Conservation (phyloP, 202 grass and related monocot genomes). For the Carex arenaria region DNA sequence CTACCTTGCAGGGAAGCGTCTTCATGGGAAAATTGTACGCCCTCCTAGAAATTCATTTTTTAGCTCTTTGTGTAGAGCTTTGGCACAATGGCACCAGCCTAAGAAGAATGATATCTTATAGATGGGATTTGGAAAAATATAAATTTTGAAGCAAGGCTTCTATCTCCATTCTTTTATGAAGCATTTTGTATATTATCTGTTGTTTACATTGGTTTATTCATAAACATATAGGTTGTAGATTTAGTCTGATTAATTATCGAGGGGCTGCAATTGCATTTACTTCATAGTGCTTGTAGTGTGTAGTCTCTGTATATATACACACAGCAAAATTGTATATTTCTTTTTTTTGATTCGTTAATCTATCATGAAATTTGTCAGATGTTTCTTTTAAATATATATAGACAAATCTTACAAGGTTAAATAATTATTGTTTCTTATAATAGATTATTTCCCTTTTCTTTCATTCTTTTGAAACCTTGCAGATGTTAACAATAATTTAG, state of each 20-base stretch:
- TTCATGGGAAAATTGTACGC: slow-evolving; percentile 61
- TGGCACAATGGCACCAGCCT: slow-evolving; percentile 82
- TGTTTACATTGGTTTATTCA: slow-evolving; percentile 12
- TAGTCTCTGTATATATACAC: slow-evolving; percentile 41
- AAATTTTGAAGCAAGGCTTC: background rate
- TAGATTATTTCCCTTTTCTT: background rate
- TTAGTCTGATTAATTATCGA: slow-evolving; percentile 58
- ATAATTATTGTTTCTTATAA: background rate
- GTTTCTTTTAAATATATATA: background rate
- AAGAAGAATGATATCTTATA: slow-evolving; percentile 77
- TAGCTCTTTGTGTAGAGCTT: slow-evolving; percentile 60
- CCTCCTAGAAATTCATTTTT: slow-evolving; percentile 60
- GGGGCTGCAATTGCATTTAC: slow-evolving; percentile 33
- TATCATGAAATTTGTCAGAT: background rate
- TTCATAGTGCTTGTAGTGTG: slow-evolving; percentile 44
- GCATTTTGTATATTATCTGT: slow-evolving; percentile 51
- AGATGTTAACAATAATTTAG: too few relatives aligned
- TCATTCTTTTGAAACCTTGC: background rate
- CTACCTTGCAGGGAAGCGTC: slow-evolving; percentile 84
- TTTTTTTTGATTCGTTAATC: background rate
- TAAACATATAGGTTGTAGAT: slow-evolving; percentile 47
- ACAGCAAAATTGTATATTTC: background rate
- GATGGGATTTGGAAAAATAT: slow-evolving; percentile 1
- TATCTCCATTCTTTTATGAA: slow-evolving; percentile 30
- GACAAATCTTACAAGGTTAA: background rate